Evolutionary conservation across 768 basidiomycete species (phyloP).

Genomic region (Leccinum aurantiacum): DNA sequence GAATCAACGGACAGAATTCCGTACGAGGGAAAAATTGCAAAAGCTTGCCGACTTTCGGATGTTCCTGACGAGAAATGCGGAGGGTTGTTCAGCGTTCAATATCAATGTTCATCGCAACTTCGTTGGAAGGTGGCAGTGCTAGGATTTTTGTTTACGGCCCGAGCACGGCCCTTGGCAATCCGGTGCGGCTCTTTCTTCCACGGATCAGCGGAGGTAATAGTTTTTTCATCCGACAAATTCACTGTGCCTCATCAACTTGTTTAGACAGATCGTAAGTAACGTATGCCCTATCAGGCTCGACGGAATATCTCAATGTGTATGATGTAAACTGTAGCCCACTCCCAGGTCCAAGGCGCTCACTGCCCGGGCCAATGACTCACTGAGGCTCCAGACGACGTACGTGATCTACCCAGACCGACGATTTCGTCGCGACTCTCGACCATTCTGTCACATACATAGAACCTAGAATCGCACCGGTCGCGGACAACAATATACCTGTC

Average conservation of each 20-base stretch:
- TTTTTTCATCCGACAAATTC: background rate
- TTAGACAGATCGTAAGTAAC: background rate
- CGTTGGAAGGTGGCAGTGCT: background rate
- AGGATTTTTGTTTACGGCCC: too few species aligned
- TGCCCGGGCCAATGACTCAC: background rate
- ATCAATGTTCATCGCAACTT: conserved; percentile 4
- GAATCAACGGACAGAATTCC: too few species aligned
- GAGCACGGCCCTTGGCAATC: too few species aligned
- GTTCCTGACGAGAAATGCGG: too few species aligned
- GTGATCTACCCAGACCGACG: background rate
- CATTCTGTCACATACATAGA: background rate
- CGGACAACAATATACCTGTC: background rate
- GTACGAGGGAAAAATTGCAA: too few species aligned
- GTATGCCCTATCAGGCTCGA: background rate
- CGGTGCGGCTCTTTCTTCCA: background rate
- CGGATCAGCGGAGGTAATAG: background rate
- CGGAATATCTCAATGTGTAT: background rate
- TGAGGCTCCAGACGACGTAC: background rate
- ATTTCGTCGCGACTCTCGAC: background rate
- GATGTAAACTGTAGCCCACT: background rate
- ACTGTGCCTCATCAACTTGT: background rate
- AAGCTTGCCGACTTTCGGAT: too few species aligned
- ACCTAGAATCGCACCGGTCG: background rate
- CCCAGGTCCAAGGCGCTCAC: background rate
- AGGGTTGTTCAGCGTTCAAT: too few species aligned